phyloP scores from a whole-genome alignment of 2,329 filamentous ascomycete species.

The Furcasterigmium furcatum region DNA sequence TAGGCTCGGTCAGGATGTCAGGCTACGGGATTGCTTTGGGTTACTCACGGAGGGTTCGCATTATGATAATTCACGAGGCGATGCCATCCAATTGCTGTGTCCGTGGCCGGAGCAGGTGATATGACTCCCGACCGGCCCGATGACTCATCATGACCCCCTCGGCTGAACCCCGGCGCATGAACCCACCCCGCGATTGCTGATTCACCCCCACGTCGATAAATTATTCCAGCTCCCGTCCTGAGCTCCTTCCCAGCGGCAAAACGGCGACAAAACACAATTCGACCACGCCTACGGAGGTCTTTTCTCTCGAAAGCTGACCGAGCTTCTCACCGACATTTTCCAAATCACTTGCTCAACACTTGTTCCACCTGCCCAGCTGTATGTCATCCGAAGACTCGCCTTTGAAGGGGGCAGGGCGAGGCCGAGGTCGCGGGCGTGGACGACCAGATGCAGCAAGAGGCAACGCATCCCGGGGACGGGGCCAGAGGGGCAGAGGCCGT shows the following conservation, averaged over 20 bases:
- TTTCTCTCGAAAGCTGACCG: no score
- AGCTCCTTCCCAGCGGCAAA: no score
- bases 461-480: constrained; percentile 23
- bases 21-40: neutral
- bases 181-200: neutral
- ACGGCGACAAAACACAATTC: no score
- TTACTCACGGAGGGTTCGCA: neutral
- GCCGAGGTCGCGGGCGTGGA: constrained; percentile 31
- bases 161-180: neutral
- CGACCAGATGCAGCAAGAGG: constrained; percentile 20
- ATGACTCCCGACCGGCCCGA: neutral
- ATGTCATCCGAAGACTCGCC: no score
- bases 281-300: no score
- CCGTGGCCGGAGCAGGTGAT: neutral
- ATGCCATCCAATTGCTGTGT: no score
- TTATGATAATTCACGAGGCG: no score
- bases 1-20: neutral
- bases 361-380: no score
- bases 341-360: no score
- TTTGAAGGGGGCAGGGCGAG: no score
- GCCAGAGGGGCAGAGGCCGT: constrained; percentile 26
- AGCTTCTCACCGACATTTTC: no score
- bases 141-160: neutral
- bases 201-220: neutral
- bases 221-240: neutral